Base-by-base conservation (phyloP, 1,284 basidiomycete species). In the Somion occarium region DNA sequence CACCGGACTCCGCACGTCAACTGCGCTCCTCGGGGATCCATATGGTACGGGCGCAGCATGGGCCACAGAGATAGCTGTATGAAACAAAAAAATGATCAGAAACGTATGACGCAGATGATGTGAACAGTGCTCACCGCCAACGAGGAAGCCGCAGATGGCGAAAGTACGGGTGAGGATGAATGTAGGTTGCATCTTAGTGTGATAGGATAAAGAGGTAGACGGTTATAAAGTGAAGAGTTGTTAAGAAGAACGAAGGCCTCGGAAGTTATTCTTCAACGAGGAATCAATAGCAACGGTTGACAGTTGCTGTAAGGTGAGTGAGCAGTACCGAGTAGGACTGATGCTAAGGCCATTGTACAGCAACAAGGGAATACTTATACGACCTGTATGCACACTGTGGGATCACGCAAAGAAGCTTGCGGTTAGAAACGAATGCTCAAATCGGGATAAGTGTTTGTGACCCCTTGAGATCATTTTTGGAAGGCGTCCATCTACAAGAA, bases 141-240 rank as follows among this genome's bases (percentile, higher is more conserved):
- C 47, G n/a, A 49, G n/a, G 22, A 49, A 12, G 47, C 47, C 47
- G 12, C 20, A 39, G 38, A 49, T 49, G 19, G 47, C 47, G 26
- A 49, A 39, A 24, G 47, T 42, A 15, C 47, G 47, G 26, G 47
- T 49, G 18, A 49, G 38, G 26, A 49, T 49, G 47, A 49, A 41
- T 4, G 38, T 49, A 20, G 37, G 47, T 11, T 24, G 37, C 47
- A 49, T 49, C 30, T 34, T 34, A 15, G 30, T 7, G 30, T 34
- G 30, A 34, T 34, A 34, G 30, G 30, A 7, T 7, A 15, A 15
- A 15, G 30, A 15, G 7, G 30, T 34, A 7, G 7, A 15, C 7
- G 30, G 15, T 34, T 34, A 34, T 34, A 34, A 34, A 15, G 7
- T n/a, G n/a, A 34, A 34, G 15, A 15, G 7, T 34, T 15, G 30